phyloP scores from a whole-genome alignment of 441 rosid genomes.

The Euphorbia corollata region DNA sequence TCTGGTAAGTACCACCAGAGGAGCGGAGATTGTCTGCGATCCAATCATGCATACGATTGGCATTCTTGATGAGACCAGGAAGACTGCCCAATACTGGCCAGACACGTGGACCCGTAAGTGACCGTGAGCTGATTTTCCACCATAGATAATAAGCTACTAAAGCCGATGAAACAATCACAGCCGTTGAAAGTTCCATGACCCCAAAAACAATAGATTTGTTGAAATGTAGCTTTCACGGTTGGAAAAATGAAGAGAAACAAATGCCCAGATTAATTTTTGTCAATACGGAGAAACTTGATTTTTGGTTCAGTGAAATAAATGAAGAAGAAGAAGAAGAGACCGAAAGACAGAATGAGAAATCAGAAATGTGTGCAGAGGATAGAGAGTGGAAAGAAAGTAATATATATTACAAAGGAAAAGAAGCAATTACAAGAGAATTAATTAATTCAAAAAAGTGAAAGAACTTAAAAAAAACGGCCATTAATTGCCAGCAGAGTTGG shows the following conservation, averaged over 20 bases:
- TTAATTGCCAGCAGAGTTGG: conserved; percentile 30
- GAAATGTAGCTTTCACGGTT: background rate
- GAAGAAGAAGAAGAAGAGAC: background rate
- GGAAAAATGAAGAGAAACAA: background rate
- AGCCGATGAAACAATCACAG: conserved; percentile 40
- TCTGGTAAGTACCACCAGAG: conserved; percentile 76
- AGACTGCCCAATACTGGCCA: conserved; percentile 87
- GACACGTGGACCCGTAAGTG: conserved; percentile 57
- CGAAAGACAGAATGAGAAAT: background rate
- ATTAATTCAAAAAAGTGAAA: background rate
- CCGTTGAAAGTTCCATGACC: conserved; percentile 50
- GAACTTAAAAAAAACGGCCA: conserved; percentile 9
- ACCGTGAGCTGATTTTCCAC: conserved; percentile 41
- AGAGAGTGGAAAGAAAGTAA: background rate
- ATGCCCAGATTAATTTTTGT: conserved; percentile 16
- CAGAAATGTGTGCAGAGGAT: background rate
- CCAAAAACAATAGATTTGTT: background rate
- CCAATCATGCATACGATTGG: conserved; percentile 70
- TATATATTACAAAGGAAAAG: background rate
- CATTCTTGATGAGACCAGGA: conserved; percentile 52
- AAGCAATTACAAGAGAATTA: background rate
- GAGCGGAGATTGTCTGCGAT: conserved; percentile 69
- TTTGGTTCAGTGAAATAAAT: background rate
- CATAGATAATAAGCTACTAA: conserved; percentile 43
- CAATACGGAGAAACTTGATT: background rate